phyloP scores from a whole-genome alignment of 345 rosid species.

The Erodium maritimum region DNA sequence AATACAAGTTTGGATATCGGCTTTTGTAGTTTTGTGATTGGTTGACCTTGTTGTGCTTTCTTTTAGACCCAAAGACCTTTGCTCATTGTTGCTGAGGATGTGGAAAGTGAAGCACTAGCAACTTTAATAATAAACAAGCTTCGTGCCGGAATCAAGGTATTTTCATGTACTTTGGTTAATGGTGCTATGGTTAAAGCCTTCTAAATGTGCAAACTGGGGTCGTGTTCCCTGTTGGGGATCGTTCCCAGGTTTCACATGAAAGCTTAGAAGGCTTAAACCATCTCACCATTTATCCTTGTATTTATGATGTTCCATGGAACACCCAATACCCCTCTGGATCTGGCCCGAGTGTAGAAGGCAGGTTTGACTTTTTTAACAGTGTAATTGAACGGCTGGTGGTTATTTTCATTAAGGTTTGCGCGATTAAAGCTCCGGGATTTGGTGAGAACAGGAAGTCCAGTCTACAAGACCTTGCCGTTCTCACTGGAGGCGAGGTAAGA shows the following conservation, averaged over 20 bases:
- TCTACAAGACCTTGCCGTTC: constrained; percentile 76
- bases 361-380: too few species aligned
- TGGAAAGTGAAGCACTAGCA: constrained; percentile 87
- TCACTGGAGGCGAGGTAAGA: constrained; percentile 87
- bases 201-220: too few species aligned
- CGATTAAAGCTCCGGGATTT: constrained; percentile 94
- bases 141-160: constrained; percentile 89
- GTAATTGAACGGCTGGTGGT: neutral
- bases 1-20: neutral
- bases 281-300: too few species aligned
- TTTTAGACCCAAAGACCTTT: constrained; percentile 84
- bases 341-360: too few species aligned
- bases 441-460: constrained; percentile 88
- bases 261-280: too few species aligned
- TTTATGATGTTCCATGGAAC: too few species aligned
- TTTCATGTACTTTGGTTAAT: neutral
- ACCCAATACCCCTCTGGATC: too few species aligned
- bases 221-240: too few species aligned
- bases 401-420: constrained; percentile 48
- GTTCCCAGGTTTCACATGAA: too few species aligned
- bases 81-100: constrained; percentile 81
- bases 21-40: too few species aligned
- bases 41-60: constrained; percentile 4
- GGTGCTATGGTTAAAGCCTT: too few species aligned
- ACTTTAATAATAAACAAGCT: constrained; percentile 81